Percentiles rank a stretch among this genome's conserved stretches.
These are phyloP conservation scores for Cryptococcus depauperatus DNA, from an alignment of 1,284 basidiomycete genomes.

Conservation along the genomic window DNA sequence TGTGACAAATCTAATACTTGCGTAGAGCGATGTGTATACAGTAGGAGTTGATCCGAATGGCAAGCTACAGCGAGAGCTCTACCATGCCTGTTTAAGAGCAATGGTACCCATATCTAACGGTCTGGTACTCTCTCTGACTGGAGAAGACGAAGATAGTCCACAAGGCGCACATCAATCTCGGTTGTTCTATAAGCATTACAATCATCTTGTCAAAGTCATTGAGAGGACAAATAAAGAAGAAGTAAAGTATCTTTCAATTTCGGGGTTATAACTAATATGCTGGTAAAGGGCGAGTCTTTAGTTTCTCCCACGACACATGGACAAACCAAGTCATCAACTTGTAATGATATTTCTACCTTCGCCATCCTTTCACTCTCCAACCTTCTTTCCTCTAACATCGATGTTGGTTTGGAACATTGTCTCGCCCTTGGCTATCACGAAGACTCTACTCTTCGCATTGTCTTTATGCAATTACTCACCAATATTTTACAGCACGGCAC, in stretches of 20 bases:
- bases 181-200: conserved; percentile 67
- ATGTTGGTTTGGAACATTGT: conserved; percentile 82
- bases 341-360: conserved; percentile 15
- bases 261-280: background rate
- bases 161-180: conserved; percentile 61
- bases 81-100: conserved; percentile 61
- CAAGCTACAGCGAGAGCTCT: conserved; percentile 52
- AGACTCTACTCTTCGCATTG: conserved; percentile 63
- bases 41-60: conserved; percentile 2
- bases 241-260: conserved; percentile 9
- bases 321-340: background rate
- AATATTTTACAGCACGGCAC: conserved; percentile 74
- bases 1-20: background rate
- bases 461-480: conserved; percentile 82
- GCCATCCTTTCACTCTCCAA: conserved; percentile 66
- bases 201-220: conserved; percentile 57
- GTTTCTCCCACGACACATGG: conserved; percentile 6
- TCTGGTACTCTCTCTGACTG: conserved; percentile 58
- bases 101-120: conserved; percentile 68
- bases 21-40: conserved; percentile 17
- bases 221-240: conserved; percentile 44
- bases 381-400: conserved; percentile 74
- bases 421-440: conserved; percentile 69
- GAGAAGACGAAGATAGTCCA: conserved; percentile 56
- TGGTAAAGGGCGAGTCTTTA: background rate